Evolutionary conservation across 2,329 filamentous ascomycete species (phyloP).

Genomic region (Phaeosphaeria sp.): DNA sequence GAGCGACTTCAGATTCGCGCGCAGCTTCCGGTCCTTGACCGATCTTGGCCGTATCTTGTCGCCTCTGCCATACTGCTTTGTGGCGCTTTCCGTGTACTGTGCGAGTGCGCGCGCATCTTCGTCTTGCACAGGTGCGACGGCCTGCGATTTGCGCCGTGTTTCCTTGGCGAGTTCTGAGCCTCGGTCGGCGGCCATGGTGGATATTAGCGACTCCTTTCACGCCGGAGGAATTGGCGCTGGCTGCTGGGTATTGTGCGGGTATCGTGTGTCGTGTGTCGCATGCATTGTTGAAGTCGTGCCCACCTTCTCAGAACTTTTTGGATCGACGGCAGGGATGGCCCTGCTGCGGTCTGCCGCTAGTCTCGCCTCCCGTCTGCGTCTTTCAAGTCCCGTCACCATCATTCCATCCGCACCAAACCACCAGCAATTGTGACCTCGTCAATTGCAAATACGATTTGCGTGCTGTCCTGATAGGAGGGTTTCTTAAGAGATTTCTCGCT

Average conservation of each 20-base stretch:
- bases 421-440: background rate
- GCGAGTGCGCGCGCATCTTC: constrained; percentile 39
- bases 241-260: background rate
- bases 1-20: constrained; percentile 76
- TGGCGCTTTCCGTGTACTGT: constrained; percentile 57
- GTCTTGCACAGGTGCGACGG: constrained; percentile 25
- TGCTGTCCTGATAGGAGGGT: too few relatives aligned
- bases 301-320: background rate
- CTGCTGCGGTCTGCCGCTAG: background rate
- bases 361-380: background rate
- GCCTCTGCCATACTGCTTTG: constrained; percentile 84
- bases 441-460: background rate
- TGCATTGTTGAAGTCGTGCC: background rate
- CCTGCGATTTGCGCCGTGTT: constrained; percentile 31
- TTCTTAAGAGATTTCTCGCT: too few relatives aligned
- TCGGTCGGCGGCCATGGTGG: constrained; percentile 30
- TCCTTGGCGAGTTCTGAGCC: constrained; percentile 22
- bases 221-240: background rate
- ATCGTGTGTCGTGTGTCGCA: background rate
- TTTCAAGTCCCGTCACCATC: background rate
- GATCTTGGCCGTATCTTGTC: constrained; percentile 73
- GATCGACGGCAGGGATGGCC: background rate
- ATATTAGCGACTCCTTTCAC: background rate
- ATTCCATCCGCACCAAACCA: background rate
- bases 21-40: constrained; percentile 89